A percentile compares a stretch with the other conserved stretches of the same genome.
Conservation (phyloP, 1,139 yeast genomes). For the Taphrina sp. region DNA sequence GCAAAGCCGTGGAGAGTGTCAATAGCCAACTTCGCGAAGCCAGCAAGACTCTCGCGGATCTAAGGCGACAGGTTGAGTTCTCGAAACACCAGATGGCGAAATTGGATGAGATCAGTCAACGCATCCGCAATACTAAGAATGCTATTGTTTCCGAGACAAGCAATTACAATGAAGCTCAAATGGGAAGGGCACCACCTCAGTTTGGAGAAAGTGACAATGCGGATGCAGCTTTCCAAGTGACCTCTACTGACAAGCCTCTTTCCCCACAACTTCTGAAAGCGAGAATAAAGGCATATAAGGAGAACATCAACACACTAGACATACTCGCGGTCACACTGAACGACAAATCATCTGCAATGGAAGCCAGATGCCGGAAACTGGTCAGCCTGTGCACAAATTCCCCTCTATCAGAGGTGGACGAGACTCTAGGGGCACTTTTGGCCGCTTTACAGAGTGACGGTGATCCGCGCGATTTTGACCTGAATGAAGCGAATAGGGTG, state of each 20-base stretch:
- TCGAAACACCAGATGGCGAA: conserved; percentile 51
- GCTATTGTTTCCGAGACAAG: conserved; percentile 9
- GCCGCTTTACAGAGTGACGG: conserved; percentile 82
- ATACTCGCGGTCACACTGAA: conserved; percentile 53
- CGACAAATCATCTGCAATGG: conserved; percentile 61
- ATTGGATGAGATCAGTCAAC: conserved; percentile 57
- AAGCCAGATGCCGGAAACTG: conserved; percentile 81
- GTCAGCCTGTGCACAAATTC: conserved; percentile 90
- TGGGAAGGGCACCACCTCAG: conserved; percentile 41
- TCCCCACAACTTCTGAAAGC: conserved; percentile 66
- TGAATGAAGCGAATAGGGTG: conserved; percentile 48
- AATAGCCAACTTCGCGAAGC: conserved; percentile 54
- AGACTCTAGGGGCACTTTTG: conserved; percentile 74
- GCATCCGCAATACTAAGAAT: conserved; percentile 52
- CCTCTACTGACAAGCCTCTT: conserved; percentile 45
- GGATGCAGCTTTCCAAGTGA: conserved; percentile 27
- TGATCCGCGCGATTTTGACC: conserved; percentile 59
- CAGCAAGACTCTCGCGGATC: conserved; percentile 50
- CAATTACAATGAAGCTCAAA: conserved; percentile 14
- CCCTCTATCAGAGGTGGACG: conserved; percentile 73
- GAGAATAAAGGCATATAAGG: conserved; percentile 73
- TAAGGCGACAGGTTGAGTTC: conserved; percentile 50
- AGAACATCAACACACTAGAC: conserved; percentile 57
- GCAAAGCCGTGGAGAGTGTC: conserved; percentile 49
- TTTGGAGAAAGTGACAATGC: conserved; percentile 24